Conservation (phyloP, 805 yeast species). For the Candida maltosa region DNA sequence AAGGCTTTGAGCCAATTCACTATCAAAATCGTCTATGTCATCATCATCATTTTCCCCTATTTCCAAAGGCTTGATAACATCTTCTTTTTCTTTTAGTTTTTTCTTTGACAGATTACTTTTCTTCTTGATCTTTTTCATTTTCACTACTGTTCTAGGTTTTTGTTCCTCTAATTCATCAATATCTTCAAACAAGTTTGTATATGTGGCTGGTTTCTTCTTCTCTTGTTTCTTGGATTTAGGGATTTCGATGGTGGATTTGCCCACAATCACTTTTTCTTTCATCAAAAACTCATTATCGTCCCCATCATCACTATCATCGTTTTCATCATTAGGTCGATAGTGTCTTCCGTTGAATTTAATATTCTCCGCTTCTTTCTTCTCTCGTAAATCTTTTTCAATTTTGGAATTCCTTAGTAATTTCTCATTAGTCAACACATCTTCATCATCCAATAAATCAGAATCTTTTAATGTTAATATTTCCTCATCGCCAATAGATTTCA, state of each 20-base stretch:
- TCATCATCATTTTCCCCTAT: constrained; percentile 26
- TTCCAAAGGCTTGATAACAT: neutral
- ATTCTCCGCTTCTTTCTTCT: constrained; percentile 19
- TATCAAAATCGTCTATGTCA: constrained; percentile 16
- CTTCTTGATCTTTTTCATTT: constrained; percentile 10
- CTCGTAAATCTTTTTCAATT: constrained; percentile 25
- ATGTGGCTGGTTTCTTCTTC: neutral
- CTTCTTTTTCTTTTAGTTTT: neutral
- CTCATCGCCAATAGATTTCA: constrained; percentile 34
- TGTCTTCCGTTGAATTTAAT: constrained; percentile 21
- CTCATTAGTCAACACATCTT: constrained; percentile 39
- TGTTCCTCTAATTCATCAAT: constrained; percentile 1
- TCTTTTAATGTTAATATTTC: constrained; percentile 60
- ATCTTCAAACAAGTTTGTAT: constrained; percentile 7
- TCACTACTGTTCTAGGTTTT: constrained; percentile 1
- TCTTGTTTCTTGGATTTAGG: constrained; percentile 1
- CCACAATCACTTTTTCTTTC: constrained; percentile 6
- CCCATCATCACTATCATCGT: constrained; percentile 12
- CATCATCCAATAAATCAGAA: constrained; percentile 30
- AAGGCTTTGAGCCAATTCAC: constrained; percentile 30
- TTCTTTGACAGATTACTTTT: neutral
- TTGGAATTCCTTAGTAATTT: constrained; percentile 20
- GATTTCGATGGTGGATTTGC: constrained; percentile 3
- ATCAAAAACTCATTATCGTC: neutral
- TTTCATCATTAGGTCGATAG: constrained; percentile 5